phyloP scores from a whole-genome alignment of 345 rosid species.

The Noccaea bulbosa region DNA sequence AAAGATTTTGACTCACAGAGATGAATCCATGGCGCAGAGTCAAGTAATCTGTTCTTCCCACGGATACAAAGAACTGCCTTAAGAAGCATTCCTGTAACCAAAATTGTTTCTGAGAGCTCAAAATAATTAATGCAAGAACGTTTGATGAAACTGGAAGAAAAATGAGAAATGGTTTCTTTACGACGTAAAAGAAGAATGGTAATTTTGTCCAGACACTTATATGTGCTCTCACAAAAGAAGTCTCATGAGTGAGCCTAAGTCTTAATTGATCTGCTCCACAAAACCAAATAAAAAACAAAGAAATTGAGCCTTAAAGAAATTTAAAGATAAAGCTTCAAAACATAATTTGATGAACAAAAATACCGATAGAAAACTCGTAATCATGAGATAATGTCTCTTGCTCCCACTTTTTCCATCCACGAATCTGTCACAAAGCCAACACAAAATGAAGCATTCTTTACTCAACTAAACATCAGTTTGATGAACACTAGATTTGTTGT shows the following conservation, averaged over 20 bases:
- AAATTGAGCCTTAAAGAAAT: not conserved
- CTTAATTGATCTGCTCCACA: constrained; percentile 75
- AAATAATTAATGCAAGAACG: constrained; percentile 9
- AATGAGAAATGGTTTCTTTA: constrained; percentile 44
- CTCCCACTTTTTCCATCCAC: constrained; percentile 96
- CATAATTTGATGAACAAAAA: constrained; percentile 1
- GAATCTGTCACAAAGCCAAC: constrained; percentile 53
- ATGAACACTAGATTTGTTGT: not conserved
- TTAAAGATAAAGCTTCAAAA: not conserved
- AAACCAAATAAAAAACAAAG: not conserved
- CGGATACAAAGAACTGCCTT: constrained; percentile 86
- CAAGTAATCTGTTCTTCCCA: constrained; percentile 78
- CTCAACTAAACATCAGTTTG: not conserved
- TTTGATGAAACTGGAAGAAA: constrained; percentile 15
- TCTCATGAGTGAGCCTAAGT: constrained; percentile 86
- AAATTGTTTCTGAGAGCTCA: not conserved
- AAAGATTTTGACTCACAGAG: constrained; percentile 52
- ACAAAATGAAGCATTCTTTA: constrained; percentile 1
- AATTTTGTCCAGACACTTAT: constrained; percentile 77
- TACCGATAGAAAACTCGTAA: constrained; percentile 85
- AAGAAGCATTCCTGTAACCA: constrained; percentile 84
- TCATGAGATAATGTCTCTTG: constrained; percentile 74
- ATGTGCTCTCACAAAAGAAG: constrained; percentile 84
- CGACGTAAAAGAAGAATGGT: constrained; percentile 81
- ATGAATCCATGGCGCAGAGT: constrained; percentile 90